phyloP scores from a whole-genome alignment of 257 asterid species.

The Mentha longifolia region DNA sequence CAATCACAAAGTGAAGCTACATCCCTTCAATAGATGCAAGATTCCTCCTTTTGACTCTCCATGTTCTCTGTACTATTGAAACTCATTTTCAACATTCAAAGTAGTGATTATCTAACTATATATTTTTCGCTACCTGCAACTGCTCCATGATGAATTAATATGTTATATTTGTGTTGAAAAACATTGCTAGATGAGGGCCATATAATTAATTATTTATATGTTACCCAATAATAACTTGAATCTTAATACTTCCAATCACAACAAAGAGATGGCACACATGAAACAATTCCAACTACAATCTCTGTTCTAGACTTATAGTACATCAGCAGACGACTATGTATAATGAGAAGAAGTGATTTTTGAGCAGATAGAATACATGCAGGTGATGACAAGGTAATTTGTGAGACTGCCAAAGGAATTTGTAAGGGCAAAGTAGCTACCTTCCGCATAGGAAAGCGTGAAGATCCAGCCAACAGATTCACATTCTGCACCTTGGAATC shows the following conservation, averaged over 20 bases:
- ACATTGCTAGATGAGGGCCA: background rate
- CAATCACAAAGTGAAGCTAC: background rate
- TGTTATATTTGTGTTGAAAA: too few relatives aligned
- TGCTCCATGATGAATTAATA: background rate
- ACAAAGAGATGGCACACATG: background rate
- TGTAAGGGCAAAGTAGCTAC: slow-evolving; percentile 37
- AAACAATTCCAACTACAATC: slow-evolving; percentile 3
- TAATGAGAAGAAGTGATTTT: slow-evolving; percentile 21
- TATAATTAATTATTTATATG: background rate
- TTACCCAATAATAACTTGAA: background rate
- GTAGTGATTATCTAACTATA: background rate
- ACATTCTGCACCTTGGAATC: slow-evolving; percentile 38
- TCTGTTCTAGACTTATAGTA: background rate
- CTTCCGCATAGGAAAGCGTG: slow-evolving; percentile 53
- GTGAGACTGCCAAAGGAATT: slow-evolving; percentile 5
- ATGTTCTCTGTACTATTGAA: background rate
- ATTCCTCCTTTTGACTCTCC: background rate
- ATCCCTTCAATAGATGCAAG: background rate
- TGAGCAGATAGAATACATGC: background rate
- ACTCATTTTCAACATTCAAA: background rate
- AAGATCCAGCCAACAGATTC: slow-evolving; percentile 46
- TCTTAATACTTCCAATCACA: background rate
- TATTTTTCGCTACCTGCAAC: background rate
- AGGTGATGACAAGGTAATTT: background rate
- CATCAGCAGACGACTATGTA: slow-evolving; percentile 9